phyloP scores from a whole-genome alignment of 106 monocot species.

The Apostasia shenzhenica region DNA sequence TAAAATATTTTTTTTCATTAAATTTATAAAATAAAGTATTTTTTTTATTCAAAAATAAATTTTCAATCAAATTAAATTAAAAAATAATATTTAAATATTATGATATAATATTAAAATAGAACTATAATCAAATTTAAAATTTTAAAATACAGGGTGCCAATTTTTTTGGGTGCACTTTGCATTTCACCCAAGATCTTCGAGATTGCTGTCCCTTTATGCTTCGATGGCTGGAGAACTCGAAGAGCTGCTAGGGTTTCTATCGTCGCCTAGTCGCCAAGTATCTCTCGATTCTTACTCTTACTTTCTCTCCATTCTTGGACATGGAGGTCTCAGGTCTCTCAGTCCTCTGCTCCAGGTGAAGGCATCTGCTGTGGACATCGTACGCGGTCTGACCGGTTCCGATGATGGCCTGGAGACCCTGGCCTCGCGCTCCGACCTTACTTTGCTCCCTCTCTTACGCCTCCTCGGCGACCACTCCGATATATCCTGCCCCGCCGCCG shows the following conservation, averaged over 20 bases:
- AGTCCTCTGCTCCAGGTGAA: constrained; percentile 28
- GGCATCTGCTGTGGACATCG: constrained; percentile 69
- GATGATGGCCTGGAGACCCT: constrained; percentile 51
- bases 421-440: constrained; percentile 25
- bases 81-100: too few species aligned
- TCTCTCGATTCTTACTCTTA: neutral
- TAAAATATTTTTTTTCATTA: too few species aligned
- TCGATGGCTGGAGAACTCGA: constrained; percentile 75
- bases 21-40: too few species aligned
- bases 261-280: constrained; percentile 65
- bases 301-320: neutral
- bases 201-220: neutral
- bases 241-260: constrained; percentile 75
- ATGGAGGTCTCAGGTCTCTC: neutral
- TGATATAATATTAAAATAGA: too few species aligned
- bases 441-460: constrained; percentile 36
- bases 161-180: too few species aligned
- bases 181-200: neutral
- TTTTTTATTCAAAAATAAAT: too few species aligned
- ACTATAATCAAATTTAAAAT: too few species aligned
- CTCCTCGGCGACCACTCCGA: constrained; percentile 33
- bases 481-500: constrained; percentile 44
- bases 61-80: too few species aligned
- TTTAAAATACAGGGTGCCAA: too few species aligned
- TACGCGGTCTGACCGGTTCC: constrained; percentile 72